Percentiles rank a stretch among this genome's conserved stretches.
Conservation (phyloP, 257 asterid genomes). For the Paulownia fortunei region DNA sequence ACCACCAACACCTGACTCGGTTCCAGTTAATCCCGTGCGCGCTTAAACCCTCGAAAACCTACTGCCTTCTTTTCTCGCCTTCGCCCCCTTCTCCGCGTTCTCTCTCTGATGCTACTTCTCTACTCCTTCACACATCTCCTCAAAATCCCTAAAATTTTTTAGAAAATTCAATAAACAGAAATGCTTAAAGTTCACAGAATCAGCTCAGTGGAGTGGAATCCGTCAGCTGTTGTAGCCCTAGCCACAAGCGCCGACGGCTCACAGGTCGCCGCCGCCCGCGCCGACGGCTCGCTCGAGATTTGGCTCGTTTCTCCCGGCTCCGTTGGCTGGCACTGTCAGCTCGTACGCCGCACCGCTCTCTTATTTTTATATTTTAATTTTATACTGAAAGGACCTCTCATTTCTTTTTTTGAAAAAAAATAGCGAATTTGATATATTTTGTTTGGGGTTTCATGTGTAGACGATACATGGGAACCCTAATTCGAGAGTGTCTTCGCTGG, state of each 20-base stretch:
- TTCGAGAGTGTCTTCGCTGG: conserved; percentile 82
- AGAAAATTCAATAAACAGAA: not conserved
- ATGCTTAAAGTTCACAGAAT: conserved; percentile 62
- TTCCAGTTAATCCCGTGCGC: not conserved
- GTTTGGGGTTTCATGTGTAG: conserved; percentile 49
- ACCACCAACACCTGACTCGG: conserved; percentile 15
- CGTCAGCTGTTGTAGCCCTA: conserved; percentile 84
- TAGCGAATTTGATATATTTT: conserved; percentile 20
- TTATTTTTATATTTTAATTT: conserved; percentile 7
- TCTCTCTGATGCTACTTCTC: conserved; percentile 30
- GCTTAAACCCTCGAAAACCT: conserved; percentile 51
- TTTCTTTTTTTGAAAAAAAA: not conserved
- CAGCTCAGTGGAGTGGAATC: conserved; percentile 85
- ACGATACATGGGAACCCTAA: conserved; percentile 89
- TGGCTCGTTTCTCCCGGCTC: conserved; percentile 99
- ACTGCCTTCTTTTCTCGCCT: not conserved
- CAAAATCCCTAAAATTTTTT: conserved; percentile 13
- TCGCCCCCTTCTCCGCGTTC: conserved; percentile 26
- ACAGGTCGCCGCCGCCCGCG: conserved; percentile 96
- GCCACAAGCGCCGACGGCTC: conserved; percentile 92
- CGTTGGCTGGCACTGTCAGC: conserved; percentile 99
- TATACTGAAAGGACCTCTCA: not conserved
- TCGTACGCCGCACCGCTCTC: conserved; percentile 53
- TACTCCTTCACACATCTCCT: not conserved
- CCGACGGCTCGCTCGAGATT: conserved; percentile 87